Percentiles rank a stretch among this genome's conserved stretches.
Conservation (phyloP, 371 early-diverging fungal species). For the Gilbertella persicaria region DNA sequence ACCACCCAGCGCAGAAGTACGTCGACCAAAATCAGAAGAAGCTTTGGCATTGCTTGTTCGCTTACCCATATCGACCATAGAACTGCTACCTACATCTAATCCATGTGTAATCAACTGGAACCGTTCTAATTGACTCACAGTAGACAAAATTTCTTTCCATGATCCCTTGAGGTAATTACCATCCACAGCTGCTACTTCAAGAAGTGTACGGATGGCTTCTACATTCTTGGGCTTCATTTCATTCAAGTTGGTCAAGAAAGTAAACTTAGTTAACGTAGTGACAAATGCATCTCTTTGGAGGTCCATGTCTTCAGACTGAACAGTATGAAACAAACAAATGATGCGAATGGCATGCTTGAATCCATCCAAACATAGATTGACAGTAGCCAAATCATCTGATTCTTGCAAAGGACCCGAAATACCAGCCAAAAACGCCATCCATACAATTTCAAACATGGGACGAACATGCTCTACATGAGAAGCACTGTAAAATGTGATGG, state of each 20-base stretch:
- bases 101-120: conserved; percentile 66
- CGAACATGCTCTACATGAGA: conserved; percentile 88
- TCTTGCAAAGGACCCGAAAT: conserved; percentile 87
- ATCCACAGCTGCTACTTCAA: conserved; percentile 83
- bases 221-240: conserved; percentile 89
- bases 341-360: conserved; percentile 82
- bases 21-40: conserved; percentile 37
- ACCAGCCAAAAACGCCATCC: conserved; percentile 89
- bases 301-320: conserved; percentile 72
- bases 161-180: conserved; percentile 82
- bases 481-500: conserved; percentile 64
- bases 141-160: conserved; percentile 90
- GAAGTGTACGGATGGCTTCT: conserved; percentile 80
- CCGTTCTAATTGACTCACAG: conserved; percentile 85
- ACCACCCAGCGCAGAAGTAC: conserved; percentile 30
- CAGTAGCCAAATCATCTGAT: conserved; percentile 71
- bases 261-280: conserved; percentile 85
- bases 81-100: conserved; percentile 44
- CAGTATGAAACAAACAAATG: conserved; percentile 74
- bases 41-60: conserved; percentile 23
- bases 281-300: conserved; percentile 89
- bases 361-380: conserved; percentile 74
- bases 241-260: conserved; percentile 75
- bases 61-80: conserved; percentile 34
- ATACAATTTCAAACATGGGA: conserved; percentile 90